A percentile compares a stretch with the other conserved stretches of the same genome.
phyloP scores from a whole-genome alignment of 2,329 filamentous ascomycete genomes.

The Fusarium papillatum region DNA sequence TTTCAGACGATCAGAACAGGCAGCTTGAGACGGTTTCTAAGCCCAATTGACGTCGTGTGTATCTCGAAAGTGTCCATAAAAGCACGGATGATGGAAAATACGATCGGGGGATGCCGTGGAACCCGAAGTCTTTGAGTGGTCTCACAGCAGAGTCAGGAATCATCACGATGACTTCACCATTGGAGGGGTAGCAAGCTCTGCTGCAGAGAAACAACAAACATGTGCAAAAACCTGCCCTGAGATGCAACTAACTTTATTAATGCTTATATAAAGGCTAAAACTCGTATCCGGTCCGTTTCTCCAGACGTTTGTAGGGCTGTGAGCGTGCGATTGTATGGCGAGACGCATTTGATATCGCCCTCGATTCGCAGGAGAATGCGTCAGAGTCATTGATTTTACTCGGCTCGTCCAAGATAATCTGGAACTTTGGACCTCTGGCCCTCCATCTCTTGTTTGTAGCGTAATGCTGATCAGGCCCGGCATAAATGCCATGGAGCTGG shows the following conservation, averaged over 20 bases:
- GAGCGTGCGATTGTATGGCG: background rate
- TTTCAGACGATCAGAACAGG: background rate
- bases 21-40: background rate
- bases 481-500: background rate
- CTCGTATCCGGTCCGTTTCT: slow-evolving; percentile 1
- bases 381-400: background rate
- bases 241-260: slow-evolving; percentile 1
- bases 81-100: background rate
- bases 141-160: background rate
- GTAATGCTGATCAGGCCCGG: background rate
- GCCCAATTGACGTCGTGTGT: background rate
- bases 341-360: background rate
- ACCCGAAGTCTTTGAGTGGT: background rate
- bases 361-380: background rate
- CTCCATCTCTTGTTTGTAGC: background rate
- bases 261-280: background rate
- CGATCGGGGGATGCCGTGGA: background rate
- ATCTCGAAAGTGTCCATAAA: background rate
- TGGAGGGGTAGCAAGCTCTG: slow-evolving; percentile 1
- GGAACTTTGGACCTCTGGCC: background rate
- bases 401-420: background rate
- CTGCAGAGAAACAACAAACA: background rate
- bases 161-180: slow-evolving; percentile 1
- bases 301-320: background rate
- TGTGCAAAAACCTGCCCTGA: background rate